Base-by-base conservation (phyloP, 495 filamentous ascomycete species). In the Aspergillus cristatus region DNA sequence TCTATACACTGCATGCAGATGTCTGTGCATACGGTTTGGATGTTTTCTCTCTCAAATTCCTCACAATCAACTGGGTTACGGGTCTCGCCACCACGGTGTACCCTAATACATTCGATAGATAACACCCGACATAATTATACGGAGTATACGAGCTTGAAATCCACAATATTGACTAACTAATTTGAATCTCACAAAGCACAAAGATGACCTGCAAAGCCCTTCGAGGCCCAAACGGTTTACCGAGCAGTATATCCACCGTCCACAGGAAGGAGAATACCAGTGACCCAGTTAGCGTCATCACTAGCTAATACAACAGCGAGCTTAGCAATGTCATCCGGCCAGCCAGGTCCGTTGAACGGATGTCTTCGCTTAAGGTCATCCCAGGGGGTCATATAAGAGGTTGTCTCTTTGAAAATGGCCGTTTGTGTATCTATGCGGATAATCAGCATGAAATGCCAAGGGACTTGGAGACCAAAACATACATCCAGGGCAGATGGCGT, bases 401-500 rank as follows among this genome's bases (percentile, higher is more conserved):
- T 49, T 1, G 48, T 53, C 26, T 55, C 51, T 12, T 45, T 52
- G 38, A 57, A 55, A 2, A 58, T 53, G 7, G 53, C 55, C 7
- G 57, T 58, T 43, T 57, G 51, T 0, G 51, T 57, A 35, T 57
- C 55, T 61, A 28, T 33, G 3, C 3, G 6, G 14, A 33, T 35
- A 14, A 34, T 40, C 18, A 33, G 28, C 12, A 14, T 22, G n/a
- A 38, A 32, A 37, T 10, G 11, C 5, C 8, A 11, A 30, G 4
- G 4, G 3, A 30, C 5, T 6, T 24, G 20, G 18, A 33, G 12
- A 4, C 1, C n/a, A n/a, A 6, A 26, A 60, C 65, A 56, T 54
- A 74, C 65, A 75, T 8, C 72, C 74, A 13, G 74, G 75, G 44
- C 68, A 74, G 12, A 78, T 43, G 0, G 64, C 67, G 54, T 79